These are phyloP conservation scores for Dactylellina sp. DNA, from an alignment of 2,329 filamentous ascomycete species.

Conservation along the genomic window DNA sequence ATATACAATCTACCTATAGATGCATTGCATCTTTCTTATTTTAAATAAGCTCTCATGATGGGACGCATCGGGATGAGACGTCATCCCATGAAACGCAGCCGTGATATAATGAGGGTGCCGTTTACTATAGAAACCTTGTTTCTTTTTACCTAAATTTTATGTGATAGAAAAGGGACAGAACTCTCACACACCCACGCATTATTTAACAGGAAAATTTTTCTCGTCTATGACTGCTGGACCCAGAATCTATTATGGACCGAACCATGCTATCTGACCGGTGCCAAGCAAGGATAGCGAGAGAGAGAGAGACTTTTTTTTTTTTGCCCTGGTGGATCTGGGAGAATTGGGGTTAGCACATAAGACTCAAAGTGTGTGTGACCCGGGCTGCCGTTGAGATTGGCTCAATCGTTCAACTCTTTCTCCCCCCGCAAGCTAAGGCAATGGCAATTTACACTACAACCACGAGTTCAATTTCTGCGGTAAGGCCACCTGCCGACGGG, in stretches of 20 bases:
- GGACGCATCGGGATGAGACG: conserved; percentile 30
- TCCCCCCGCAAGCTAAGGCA: not conserved
- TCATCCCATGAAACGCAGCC: conserved; percentile 43
- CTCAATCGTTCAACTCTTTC: conserved; percentile 16
- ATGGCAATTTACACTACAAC: not conserved
- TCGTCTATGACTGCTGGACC: conserved; percentile 35
- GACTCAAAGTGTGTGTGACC: conserved; percentile 39
- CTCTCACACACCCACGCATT: conserved; percentile 19
- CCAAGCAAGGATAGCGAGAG: conserved; percentile 16
- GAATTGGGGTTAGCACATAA: conserved; percentile 17
- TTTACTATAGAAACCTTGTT: conserved; percentile 40
- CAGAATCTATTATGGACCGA: conserved; percentile 13
- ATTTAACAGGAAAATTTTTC: conserved; percentile 10
- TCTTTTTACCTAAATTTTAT: conserved; percentile 55
- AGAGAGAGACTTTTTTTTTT: not conserved
- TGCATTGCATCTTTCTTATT: conserved; percentile 34
- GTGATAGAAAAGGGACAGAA: conserved; percentile 45
- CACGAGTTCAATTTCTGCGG: not conserved
- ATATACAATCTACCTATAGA: conserved; percentile 15
- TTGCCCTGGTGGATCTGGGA: conserved; percentile 4
- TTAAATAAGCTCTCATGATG: conserved; percentile 43
- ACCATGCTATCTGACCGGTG: conserved; percentile 25
- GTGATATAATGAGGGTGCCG: conserved; percentile 28
- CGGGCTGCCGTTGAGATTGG: conserved; percentile 47
- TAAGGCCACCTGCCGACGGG: conserved; percentile 42